phyloP scores from a whole-genome alignment of 2,329 filamentous ascomycete species.

The Thielaviopsis euricoi region DNA sequence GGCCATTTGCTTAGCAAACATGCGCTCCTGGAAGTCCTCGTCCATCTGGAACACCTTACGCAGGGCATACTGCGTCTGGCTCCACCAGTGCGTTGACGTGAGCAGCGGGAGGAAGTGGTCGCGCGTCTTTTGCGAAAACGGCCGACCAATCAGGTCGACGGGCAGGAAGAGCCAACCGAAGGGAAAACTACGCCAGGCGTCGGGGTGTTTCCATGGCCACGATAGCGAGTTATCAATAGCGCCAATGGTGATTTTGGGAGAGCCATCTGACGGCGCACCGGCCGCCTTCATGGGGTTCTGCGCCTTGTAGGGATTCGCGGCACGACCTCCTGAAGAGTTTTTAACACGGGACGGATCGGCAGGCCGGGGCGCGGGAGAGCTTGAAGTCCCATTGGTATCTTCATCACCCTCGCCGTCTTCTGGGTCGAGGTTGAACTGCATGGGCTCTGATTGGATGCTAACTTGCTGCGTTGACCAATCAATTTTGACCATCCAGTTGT shows the following conservation, averaged over 20 bases:
- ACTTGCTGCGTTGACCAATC: constrained; percentile 72
- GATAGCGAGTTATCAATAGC: constrained; percentile 97
- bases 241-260: constrained; percentile 57
- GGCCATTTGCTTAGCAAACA: constrained; percentile 96
- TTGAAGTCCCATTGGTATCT: constrained; percentile 23
- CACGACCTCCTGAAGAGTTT: constrained; percentile 22
- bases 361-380: constrained; percentile 31
- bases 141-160: constrained; percentile 86
- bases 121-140: constrained; percentile 84
- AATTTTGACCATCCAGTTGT: constrained; percentile 99
- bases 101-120: constrained; percentile 92
- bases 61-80: constrained; percentile 74
- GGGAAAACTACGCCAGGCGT: constrained; percentile 80
- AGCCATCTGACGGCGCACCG: constrained; percentile 23
- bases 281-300: constrained; percentile 70
- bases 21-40: constrained; percentile 91
- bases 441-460: constrained; percentile 70
- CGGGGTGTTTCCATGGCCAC: constrained; percentile 98
- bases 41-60: constrained; percentile 82
- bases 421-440: constrained; percentile 45
- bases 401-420: constrained; percentile 27
- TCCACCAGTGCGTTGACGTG: constrained; percentile 94
- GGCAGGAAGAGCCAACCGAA: constrained; percentile 98
- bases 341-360: constrained; percentile 27
- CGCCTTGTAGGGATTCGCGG: constrained; percentile 52